Base-by-base conservation (phyloP, 2,329 filamentous ascomycete genomes). In the Scorias spongiosa region DNA sequence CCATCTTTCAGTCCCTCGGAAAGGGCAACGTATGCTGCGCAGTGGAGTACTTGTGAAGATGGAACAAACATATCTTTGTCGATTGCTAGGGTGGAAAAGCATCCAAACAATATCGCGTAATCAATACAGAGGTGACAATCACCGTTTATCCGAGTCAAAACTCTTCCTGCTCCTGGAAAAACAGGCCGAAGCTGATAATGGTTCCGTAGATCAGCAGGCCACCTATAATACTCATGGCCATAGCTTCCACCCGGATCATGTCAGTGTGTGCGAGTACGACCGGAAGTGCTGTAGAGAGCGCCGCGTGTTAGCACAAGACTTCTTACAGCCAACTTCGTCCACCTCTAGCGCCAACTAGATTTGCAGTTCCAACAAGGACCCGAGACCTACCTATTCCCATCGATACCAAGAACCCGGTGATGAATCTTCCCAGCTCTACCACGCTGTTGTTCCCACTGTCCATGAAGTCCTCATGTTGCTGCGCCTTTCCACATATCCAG, bases 121-220 rank as follows among this genome's bases (percentile, higher is more conserved):
- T 26, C 20, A 26, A 7, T 26, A 26, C 20, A 26, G 7, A 26
- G 20, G 20, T 26, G 20, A 26, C 20, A 26, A 4, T 26, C 20
- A 26, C 20, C 20, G 7, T 26, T 26, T 26, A 26, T 26, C 7
- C 7, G 20, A 26, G 20, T 36, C 40, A 96, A 64, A 96, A 98
- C 56, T 96, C 91, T 60, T 93, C 84, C 63, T 96, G 87, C 66
- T 96, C 88, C 62, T 89, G 83, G 72, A 98, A 98, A 70, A 96
- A 98, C 79, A 95, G 84, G 52, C 84, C 81, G 65, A 98, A 98
- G 68, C 84, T 91, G 66, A 98, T 93, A 61, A 98, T 95, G 41
- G 91, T 98, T 45, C 86, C 85, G 66, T 98, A 98, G 62, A 98
- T 98, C 61, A 98, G 69, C 47, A 95, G 70, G 42, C 91, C 91